Base-by-base conservation (phyloP, 495 filamentous ascomycete species). In the Letharia lupina region DNA sequence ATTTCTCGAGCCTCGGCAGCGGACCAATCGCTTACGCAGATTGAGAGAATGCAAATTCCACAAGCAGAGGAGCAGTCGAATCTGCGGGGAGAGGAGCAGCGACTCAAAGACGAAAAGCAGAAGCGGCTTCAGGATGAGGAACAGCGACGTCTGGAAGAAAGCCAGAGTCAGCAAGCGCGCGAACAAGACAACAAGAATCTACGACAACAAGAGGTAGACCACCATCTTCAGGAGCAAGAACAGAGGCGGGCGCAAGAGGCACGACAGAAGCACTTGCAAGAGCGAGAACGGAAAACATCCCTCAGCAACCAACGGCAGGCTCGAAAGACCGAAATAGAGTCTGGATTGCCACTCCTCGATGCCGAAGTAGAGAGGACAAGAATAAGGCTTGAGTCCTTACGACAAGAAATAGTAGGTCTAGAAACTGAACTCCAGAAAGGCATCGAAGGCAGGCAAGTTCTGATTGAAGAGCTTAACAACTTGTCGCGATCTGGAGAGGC, bases 311-410 rank as follows among this genome's bases (percentile, higher is more conserved):
- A 65, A 48, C 45, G 54, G 57, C 61, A 45, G 7, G 69, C 79
- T 41, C 82, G 81, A 39, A 83, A 81, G 39, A 74, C 78, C 62
- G 81, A 84, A 28, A 84, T 89, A 44, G 78, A 83, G 64, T 75
- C 80, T 13, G 84, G 84, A 28, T 70, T 88, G 33, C 85, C 86
- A 50, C 73, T 74, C 16, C 72, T 88, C n/a, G 83, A 86, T 67
- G 79, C 79, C 40, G 77, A 82, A 57, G 79, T 89, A 18, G 73
- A 79, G 64, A 75, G 70, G 45, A 72, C 73, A 16, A 75, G 75
- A 68, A 73, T 75, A 3, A 84, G 77, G 65, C 73, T 91, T 31
- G 80, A 80, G 61, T 73, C 80, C 44, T 68, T 88, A 59, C 78
- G 78, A 47, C 74, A 80, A 42, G 84, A 91, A 72, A 81, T 87